Evolutionary conservation across 2,329 filamentous ascomycete species (phyloP), one percentile per base, ranked within the genome.

Genomic region (Ophiostoma ips): DNA sequence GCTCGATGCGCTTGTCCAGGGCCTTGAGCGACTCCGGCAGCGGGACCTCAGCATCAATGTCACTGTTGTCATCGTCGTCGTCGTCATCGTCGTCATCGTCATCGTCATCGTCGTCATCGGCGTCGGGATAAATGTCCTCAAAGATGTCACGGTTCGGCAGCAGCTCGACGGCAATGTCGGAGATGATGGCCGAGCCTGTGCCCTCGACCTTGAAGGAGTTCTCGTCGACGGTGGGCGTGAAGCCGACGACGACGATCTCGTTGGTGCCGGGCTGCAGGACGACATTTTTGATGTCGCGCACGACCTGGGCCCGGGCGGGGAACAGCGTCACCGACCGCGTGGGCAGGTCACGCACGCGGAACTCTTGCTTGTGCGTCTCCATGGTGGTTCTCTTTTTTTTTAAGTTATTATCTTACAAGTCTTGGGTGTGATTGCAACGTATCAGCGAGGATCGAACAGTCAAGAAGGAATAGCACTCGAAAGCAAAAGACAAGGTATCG

Each of bases 281-380:
- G 15, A 82, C 65, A 55, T 74, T 64, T 51, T 71, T 72, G 58
- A 84, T 71, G 49, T 81, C 75, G 24, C 79, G 71, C 12, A 75
- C 69, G 30, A 84, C 62, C 45, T 80, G 78, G 1, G 80, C 81
- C 54, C 73, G 67, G 2, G 68, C 67, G 0, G 80, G 79, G 52
- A 81, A 83, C 37, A 85, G 69, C 0, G 74, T 79, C 15, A 85
- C 79, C 0, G 73, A 73, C 46, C 75, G 74, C 33, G 81, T 83
- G 9, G 66, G 58, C 30, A 83, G 65, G 46, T 79, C 71, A 40
- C 72, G 71, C 53, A 83, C 62, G 31, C 70, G 69, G 60, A 78
- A 79, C 52, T 75, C 68, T 52, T 73, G 61, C 52, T 65, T 66
- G 55, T 70, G 61, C 49, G 61, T 48, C 34, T 71, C 69, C 66